Conservation (phyloP, 805 yeast species). For the Hanseniaspora meyeri region DNA sequence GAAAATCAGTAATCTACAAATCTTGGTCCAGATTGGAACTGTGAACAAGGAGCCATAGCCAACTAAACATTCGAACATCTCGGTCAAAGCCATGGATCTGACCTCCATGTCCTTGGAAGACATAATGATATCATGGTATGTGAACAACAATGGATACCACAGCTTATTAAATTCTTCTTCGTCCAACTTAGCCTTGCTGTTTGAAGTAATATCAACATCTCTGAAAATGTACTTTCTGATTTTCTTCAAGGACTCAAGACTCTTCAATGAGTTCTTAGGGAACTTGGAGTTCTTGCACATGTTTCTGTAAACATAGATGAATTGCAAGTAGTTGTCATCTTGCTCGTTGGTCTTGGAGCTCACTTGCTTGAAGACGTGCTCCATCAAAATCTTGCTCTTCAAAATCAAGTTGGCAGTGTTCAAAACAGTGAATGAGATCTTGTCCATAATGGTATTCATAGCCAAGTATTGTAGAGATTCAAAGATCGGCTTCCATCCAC, state of each 20-base stretch:
- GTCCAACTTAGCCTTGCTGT: slow-evolving; percentile 20
- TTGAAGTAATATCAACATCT: slow-evolving; percentile 19
- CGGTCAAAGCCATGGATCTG: slow-evolving; percentile 73
- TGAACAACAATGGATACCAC: slow-evolving; percentile 79
- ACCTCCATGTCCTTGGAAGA: slow-evolving; percentile 89
- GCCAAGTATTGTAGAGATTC: slow-evolving; percentile 69
- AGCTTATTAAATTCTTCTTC: slow-evolving; percentile 41
- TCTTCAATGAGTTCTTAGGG: slow-evolving; percentile 68
- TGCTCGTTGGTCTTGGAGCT: slow-evolving; percentile 29
- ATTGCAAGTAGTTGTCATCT: slow-evolving; percentile 48
- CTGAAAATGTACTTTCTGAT: slow-evolving; percentile 40
- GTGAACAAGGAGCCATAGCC: slow-evolving; percentile 70
- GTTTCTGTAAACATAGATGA: slow-evolving; percentile 65
- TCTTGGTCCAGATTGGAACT: slow-evolving; percentile 65
- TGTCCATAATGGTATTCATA: slow-evolving; percentile 25
- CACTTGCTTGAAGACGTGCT: slow-evolving; percentile 4
- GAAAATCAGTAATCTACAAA: slow-evolving; percentile 67
- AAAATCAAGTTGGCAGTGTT: slow-evolving; percentile 9
- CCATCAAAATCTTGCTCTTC: slow-evolving; percentile 9
- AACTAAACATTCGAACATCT: slow-evolving; percentile 67
- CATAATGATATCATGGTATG: slow-evolving; percentile 83
- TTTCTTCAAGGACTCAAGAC: slow-evolving; percentile 59
- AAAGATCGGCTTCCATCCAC: slow-evolving; percentile 91
- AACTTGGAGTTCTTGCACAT: slow-evolving; percentile 73
- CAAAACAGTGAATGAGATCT: slow-evolving; percentile 7